A percentile compares a stretch with the other conserved stretches of the same genome.
Conservation (phyloP, 2,329 filamentous ascomycete species). For the Ophiostoma himal-ulmi region DNA sequence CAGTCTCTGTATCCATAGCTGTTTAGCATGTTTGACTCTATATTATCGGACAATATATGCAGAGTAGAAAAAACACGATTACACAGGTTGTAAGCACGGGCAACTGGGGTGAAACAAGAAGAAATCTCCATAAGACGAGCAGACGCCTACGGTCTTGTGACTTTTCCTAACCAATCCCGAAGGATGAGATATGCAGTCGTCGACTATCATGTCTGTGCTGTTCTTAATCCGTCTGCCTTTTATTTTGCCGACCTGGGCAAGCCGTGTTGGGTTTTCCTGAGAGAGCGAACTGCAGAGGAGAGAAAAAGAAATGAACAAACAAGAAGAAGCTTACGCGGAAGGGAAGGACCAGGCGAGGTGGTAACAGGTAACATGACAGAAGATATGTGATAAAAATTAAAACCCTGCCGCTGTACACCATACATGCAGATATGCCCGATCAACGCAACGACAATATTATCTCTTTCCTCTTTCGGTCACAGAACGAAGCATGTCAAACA, state of each 20-base stretch:
- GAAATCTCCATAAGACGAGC: slow-evolving; percentile 1
- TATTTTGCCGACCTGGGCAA: no score
- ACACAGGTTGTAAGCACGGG: background rate
- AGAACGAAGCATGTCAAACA: background rate
- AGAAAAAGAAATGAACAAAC: background rate
- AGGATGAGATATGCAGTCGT: no score
- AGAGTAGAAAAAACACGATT: background rate
- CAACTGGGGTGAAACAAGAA: background rate
- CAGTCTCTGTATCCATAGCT: no score
- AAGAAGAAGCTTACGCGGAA: background rate
- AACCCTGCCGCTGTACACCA: slow-evolving; percentile 18
- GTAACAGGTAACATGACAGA: background rate
- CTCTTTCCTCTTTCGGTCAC: background rate
- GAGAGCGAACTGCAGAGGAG: background rate
- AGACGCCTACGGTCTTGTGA: slow-evolving; percentile 7
- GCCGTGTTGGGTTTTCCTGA: background rate
- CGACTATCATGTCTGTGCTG: no score
- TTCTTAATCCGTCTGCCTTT: background rate
- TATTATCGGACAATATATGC: background rate
- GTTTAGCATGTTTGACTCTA: no score
- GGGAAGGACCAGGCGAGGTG: background rate
- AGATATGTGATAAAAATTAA: background rate
- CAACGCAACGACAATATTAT: background rate
- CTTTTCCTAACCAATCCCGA: background rate
- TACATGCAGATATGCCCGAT: slow-evolving; percentile 25